Percentiles rank a stretch among this genome's conserved stretches.
Conservation (phyloP, 352 stramenopile species). For the Hyaloperonospora arabidopsidis region DNA sequence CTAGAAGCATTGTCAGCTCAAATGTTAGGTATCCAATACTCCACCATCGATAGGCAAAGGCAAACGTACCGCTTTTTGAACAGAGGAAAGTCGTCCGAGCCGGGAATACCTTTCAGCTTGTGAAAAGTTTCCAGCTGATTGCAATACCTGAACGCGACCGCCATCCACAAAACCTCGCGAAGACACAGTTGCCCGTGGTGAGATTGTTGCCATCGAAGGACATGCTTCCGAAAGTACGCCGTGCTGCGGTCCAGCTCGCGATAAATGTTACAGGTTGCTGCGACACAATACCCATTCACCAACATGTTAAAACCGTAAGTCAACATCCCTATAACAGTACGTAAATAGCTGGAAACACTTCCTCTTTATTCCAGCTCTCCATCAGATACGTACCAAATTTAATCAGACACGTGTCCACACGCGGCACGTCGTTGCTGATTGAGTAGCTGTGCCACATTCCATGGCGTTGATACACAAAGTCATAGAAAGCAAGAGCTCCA, state of each 20-base stretch:
- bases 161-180: slow-evolving; percentile 75
- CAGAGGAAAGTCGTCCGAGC: slow-evolving; percentile 47
- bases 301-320: background rate
- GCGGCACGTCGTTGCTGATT: slow-evolving; percentile 58
- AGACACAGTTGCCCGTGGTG: slow-evolving; percentile 64
- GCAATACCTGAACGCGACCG: slow-evolving; percentile 71
- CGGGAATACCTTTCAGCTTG: slow-evolving; percentile 67
- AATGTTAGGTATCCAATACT: background rate
- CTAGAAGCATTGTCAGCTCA: slow-evolving; percentile 12
- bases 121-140: slow-evolving; percentile 81
- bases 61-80: slow-evolving; percentile 59
- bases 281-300: background rate
- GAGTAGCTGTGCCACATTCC: slow-evolving; percentile 84
- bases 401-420: slow-evolving; percentile 60
- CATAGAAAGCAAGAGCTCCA: slow-evolving; percentile 71
- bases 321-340: background rate
- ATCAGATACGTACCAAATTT: slow-evolving; percentile 53
- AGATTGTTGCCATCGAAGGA: slow-evolving; percentile 64
- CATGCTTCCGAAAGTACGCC: slow-evolving; percentile 72
- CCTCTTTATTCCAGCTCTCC: background rate
- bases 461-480: slow-evolving; percentile 81
- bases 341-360: background rate
- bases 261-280: slow-evolving; percentile 81
- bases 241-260: slow-evolving; percentile 75
- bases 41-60: background rate